These are phyloP conservation scores for Ophiosphaerella korrae DNA, from an alignment of 2,329 filamentous ascomycete species.

Conservation along the genomic window DNA sequence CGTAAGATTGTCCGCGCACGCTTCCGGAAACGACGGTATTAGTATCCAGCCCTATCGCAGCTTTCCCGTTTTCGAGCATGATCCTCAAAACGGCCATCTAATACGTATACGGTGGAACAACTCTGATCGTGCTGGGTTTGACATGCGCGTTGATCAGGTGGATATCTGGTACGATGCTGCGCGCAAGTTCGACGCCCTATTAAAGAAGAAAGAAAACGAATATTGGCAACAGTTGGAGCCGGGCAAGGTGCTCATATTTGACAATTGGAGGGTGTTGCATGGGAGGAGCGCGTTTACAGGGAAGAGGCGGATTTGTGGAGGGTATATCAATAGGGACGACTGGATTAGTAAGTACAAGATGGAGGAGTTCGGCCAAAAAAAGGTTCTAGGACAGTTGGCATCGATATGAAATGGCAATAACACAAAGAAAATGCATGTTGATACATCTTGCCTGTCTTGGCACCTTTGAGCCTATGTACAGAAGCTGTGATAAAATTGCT, in stretches of 20 bases:
- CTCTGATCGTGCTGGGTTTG: constrained; percentile 77
- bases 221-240: constrained; percentile 83
- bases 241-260: constrained; percentile 84
- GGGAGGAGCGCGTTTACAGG: constrained; percentile 84
- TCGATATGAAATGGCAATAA: background rate
- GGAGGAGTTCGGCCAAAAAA: constrained; percentile 14
- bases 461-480: constrained; percentile 34
- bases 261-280: constrained; percentile 95
- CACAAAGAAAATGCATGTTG: constrained; percentile 29
- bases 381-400: constrained; percentile 19
- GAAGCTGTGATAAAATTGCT: constrained; percentile 20
- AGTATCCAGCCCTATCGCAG: constrained; percentile 73
- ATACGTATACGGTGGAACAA: constrained; percentile 90
- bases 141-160: constrained; percentile 58
- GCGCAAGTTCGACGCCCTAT: constrained; percentile 70
- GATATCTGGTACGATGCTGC: constrained; percentile 80
- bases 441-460: constrained; percentile 32
- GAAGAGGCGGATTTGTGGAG: constrained; percentile 85
- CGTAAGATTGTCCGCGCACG: constrained; percentile 73
- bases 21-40: constrained; percentile 84
- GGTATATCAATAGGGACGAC: constrained; percentile 59
- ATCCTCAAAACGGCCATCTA: constrained; percentile 52
- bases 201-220: constrained; percentile 68
- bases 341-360: constrained; percentile 36
- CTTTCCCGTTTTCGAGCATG: constrained; percentile 74